Evolutionary conservation across 352 stramenopile genomes (phyloP), one percentile per base, ranked within the genome.

Genomic region (Phytophthora pini): DNA sequence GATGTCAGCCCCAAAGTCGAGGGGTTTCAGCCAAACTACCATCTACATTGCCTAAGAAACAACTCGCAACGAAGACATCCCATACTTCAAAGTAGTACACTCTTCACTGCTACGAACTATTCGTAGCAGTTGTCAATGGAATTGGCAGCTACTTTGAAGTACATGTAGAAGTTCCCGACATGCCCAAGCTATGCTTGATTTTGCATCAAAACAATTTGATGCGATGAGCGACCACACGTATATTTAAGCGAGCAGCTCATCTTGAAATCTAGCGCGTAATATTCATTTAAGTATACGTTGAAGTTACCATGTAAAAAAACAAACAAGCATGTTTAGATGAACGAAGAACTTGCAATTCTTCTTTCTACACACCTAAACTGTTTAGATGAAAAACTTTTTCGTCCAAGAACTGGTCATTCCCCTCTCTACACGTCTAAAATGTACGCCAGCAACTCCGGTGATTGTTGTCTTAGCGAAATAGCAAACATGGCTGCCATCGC

Each of bases 391-490:
- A 22, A 1, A 34, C 6, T 34, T 34, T 17, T 31, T 31, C 27
- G 27, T 31, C 27, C 0, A 7, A 48, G 41, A 29, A 48, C 22
- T 22, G 12, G 6, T 44, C 38, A 9, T 44, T 39, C 20, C 20
- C 17, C 27, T 32, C 13, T 38, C 52, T 74, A 87, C 13, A 80
- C 70, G 17, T 82, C 69, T 48, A 87, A 56, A 34, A 84, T 79
- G 40, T 82, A 80, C 1, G 71, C 56, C 9, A 86, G 44, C 31
- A 86, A 52, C 40, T 86, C 71, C 0, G 77, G 78, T 1, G 70
- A 70, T 47, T 89, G 70, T 34, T 77, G 71, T 48, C 80, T 69
- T 34, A 88, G n/a, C 13, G 61, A 60, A 32, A 85, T 53, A 17
- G 77, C 77, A 39, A 68, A 72, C 24, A 86, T 54, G 9, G 70